Evolutionary conservation across 129 eudicot genomes (phyloP), one percentile per base, ranked within the genome.

Genomic region (Oenanthe sinensis): DNA sequence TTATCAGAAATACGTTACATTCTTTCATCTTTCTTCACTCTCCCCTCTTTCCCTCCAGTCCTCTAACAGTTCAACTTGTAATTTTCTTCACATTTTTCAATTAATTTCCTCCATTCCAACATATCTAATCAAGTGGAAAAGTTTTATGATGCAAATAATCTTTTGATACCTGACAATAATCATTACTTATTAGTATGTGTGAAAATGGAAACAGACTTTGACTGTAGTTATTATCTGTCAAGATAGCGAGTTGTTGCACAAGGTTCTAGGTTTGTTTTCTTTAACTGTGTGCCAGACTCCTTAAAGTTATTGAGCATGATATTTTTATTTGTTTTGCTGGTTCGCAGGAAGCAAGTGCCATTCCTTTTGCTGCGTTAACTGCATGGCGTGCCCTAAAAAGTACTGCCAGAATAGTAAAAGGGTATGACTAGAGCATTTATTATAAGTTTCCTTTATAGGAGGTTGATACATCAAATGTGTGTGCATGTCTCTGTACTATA

Each of bases 381-480:
- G 98, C 98, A 80, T 95, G 98, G 98, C 96, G 98, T 83, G 98
- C 97, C 30, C 81, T 95, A 58, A 91, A 84, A 85, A 85, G 96
- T 55, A 91, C 92, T 24, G 98, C 97, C 63, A 87, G 91, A 80
- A 91, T 90, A 82, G 83, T 82, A 52, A 68, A 88, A 78, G 98
- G 98, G 98, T 95, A 90, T 47, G 92, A 80, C 52, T 80, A 14
- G 4, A 52, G 22, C 67, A 74, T 70, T 10, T 68, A 1, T 40
- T 79, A 63, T 26, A 19, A 63, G 37, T 28, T 26, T 63, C 17
- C 70, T 26, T 22, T 58, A 1, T 63, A 62, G 15, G 69, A 62
- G 69, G 70, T 10, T 26, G 70, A 63, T 6, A 54, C n/a, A 28
- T 24, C 3, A 63, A 24, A 54, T 54, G 70, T 63, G 70, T 63